Evolutionary conservation across 2,329 filamentous ascomycete species (phyloP).

Genomic region (Colletotrichum incanum): DNA sequence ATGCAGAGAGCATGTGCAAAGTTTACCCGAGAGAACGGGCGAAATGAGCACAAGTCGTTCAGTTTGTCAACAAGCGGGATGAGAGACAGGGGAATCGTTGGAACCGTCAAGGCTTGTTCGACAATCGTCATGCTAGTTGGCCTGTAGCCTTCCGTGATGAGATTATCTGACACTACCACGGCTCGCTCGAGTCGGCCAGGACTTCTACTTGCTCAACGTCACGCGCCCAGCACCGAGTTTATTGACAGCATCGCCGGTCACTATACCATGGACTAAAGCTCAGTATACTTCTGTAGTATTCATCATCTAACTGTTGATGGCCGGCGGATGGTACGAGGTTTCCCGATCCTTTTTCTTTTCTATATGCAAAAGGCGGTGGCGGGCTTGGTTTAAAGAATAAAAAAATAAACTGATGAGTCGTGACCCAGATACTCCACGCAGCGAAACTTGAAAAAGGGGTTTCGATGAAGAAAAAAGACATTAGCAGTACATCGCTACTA

Average conservation of each 20-base stretch:
- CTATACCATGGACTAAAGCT: not conserved
- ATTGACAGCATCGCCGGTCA: not conserved
- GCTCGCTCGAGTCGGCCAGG: not conserved
- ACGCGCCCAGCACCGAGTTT: not conserved
- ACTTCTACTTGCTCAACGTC: too few relatives aligned
- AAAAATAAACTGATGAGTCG: slow-evolving; percentile 30
- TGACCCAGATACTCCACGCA: slow-evolving; percentile 44
- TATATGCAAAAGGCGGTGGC: slow-evolving; percentile 37
- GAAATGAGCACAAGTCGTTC: not conserved
- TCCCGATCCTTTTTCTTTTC: slow-evolving; percentile 24
- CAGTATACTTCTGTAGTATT: slow-evolving; percentile 37
- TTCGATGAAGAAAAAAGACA: slow-evolving; percentile 37
- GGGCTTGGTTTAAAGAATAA: slow-evolving; percentile 16
- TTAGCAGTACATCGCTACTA: slow-evolving; percentile 43
- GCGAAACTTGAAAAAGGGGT: slow-evolving; percentile 27
- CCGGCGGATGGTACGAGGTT: slow-evolving; percentile 12
- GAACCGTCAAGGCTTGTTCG: not conserved
- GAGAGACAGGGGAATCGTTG: not conserved
- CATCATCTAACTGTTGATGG: slow-evolving; percentile 39
- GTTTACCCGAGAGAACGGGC: not conserved
- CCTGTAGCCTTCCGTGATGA: not conserved
- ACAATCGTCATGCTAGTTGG: not conserved
- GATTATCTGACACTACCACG: not conserved
- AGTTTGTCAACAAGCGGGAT: not conserved
- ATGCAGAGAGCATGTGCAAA: not conserved